These are phyloP conservation scores for Aureobasidium sp. DNA, from an alignment of 2,329 filamentous ascomycete species.

Conservation along the genomic window DNA sequence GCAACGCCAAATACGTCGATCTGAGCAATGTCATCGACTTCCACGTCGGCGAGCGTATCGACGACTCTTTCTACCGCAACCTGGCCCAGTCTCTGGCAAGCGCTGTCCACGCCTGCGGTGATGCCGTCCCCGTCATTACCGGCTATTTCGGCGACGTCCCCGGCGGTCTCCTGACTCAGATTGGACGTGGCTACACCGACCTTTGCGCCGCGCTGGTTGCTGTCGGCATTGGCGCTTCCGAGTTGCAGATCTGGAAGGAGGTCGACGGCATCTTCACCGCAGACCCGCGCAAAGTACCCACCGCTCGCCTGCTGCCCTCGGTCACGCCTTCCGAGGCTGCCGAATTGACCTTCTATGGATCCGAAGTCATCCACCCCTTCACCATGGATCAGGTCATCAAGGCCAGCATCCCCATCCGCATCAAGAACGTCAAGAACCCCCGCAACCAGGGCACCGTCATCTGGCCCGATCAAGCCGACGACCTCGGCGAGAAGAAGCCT, in stretches of 20 bases:
- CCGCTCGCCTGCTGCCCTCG: slow-evolving; percentile 74
- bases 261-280: slow-evolving; percentile 90
- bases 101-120: slow-evolving; percentile 34
- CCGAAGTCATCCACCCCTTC: slow-evolving; percentile 95
- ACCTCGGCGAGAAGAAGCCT: slow-evolving; percentile 44
- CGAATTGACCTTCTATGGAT: slow-evolving; percentile 66
- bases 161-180: slow-evolving; percentile 79
- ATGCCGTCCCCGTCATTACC: slow-evolving; percentile 49
- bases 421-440: slow-evolving; percentile 88
- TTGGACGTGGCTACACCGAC: slow-evolving; percentile 94
- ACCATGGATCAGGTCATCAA: slow-evolving; percentile 89
- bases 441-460: slow-evolving; percentile 71
- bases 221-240: slow-evolving; percentile 75
- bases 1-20: slow-evolving; percentile 84
- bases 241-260: slow-evolving; percentile 98
- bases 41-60: slow-evolving; percentile 31
- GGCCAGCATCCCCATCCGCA: slow-evolving; percentile 75
- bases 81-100: slow-evolving; percentile 33
- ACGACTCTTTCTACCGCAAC: slow-evolving; percentile 39
- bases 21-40: slow-evolving; percentile 72
- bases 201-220: slow-evolving; percentile 87
- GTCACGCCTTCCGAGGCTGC: slow-evolving; percentile 94
- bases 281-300: slow-evolving; percentile 83
- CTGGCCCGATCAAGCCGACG: slow-evolving; percentile 60
- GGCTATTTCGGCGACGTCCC: slow-evolving; percentile 94